These are phyloP conservation scores for Phialophora macrospora DNA, from an alignment of 2,329 filamentous ascomycete genomes.

Conservation along the genomic window DNA sequence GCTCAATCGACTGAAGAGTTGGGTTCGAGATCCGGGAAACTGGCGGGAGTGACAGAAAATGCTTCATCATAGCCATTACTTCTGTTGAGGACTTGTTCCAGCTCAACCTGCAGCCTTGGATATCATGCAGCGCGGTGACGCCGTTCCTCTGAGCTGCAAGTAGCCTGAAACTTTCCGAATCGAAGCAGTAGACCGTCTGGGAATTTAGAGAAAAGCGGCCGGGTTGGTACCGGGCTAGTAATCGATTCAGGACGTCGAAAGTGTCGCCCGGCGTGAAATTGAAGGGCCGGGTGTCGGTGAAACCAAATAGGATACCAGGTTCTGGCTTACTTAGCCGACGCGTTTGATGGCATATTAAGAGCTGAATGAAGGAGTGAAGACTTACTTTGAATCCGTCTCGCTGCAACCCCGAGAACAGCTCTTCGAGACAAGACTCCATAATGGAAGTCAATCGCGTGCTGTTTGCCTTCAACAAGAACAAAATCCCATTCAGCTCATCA, in stretches of 20 bases:
- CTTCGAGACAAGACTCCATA: conserved; percentile 51
- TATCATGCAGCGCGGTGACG: conserved; percentile 41
- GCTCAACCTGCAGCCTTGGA: conserved; percentile 45
- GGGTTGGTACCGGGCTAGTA: conserved; percentile 38
- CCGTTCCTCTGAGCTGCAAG: conserved; percentile 47
- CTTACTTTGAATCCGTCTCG: conserved; percentile 42
- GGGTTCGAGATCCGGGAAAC: too few species aligned
- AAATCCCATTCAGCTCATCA: conserved; percentile 49
- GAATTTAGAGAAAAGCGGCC: not conserved
- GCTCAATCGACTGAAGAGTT: too few species aligned
- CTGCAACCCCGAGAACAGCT: conserved; percentile 50
- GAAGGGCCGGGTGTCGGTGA: conserved; percentile 51
- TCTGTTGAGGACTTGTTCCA: conserved; percentile 48
- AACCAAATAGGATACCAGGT: conserved; percentile 54
- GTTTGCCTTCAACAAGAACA: conserved; percentile 53
- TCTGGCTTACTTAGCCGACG: conserved; percentile 31
- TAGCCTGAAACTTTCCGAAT: conserved; percentile 53
- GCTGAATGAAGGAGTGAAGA: not conserved
- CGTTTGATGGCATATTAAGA: not conserved
- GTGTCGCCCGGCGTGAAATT: conserved; percentile 53
- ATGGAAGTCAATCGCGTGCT: conserved; percentile 45
- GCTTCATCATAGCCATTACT: not conserved
- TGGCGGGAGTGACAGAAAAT: not conserved
- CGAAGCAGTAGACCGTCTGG: conserved; percentile 50
- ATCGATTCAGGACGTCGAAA: conserved; percentile 43